Evolutionary conservation across 257 asterid species (phyloP).

Genomic region (Striga asiatica): DNA sequence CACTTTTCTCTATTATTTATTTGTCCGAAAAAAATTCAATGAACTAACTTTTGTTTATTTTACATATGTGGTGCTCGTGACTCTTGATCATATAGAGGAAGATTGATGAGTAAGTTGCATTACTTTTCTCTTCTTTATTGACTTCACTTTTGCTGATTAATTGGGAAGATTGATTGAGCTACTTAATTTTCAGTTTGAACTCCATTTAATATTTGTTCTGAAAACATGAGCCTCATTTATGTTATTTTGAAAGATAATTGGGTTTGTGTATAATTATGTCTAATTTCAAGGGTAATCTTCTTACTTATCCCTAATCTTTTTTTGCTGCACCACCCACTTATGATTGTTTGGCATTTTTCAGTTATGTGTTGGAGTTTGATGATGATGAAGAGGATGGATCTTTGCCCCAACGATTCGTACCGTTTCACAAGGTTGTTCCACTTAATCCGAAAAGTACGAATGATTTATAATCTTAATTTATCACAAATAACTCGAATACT

Average conservation of each 20-base stretch:
- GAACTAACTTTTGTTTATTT: constrained; percentile 26
- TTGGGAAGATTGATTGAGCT: background rate
- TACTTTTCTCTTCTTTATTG: background rate
- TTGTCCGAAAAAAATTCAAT: background rate
- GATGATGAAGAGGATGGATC: constrained; percentile 95
- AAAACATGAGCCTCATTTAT: no score
- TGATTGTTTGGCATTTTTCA: constrained; percentile 23
- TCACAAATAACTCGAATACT: background rate
- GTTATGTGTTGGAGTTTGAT: constrained; percentile 80
- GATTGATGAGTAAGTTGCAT: constrained; percentile 69
- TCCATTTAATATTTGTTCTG: background rate
- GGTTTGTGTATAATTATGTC: background rate
- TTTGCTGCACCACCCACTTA: background rate
- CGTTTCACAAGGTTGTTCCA: constrained; percentile 83
- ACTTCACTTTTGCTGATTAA: background rate
- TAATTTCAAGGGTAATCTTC: background rate
- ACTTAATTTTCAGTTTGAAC: background rate
- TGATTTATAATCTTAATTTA: background rate
- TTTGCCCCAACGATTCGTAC: constrained; percentile 68
- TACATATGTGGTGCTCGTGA: constrained; percentile 23
- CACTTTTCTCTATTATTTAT: no score
- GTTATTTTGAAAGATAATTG: background rate
- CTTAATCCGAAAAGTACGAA: constrained; percentile 66
- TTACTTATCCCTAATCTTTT: background rate
- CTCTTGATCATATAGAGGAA: constrained; percentile 50